Base-by-base conservation (phyloP, 352 stramenopile species). In the Globisporangium emineosum region DNA sequence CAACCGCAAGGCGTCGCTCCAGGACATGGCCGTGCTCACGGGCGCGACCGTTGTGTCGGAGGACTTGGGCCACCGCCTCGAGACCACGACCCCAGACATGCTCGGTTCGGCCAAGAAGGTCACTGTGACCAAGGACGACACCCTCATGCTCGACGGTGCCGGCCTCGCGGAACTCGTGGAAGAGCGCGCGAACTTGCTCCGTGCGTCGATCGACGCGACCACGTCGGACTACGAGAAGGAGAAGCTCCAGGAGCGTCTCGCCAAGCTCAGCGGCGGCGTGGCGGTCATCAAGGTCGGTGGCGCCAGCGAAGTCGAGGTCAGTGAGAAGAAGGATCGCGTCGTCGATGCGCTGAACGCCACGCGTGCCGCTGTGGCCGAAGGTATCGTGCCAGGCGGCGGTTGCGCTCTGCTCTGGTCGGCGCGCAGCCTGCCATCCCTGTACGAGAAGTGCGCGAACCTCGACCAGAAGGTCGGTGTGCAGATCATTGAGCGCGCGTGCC, bases 281-380 rank as follows among this genome's bases (percentile, higher is more conserved):
- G 98, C 98, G 32, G 97, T 99, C 27, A 99, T 99, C 79, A 99
- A 99, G 84, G 98, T 99, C 32, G 98, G 98, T 60, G 98, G 97
- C 53, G 96, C 96, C 59, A 98, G 86, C 58, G 98, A 99, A 78
- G 96, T 99, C 47, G 98, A 99, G 79, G 97, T 99, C 17, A 83
- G 91, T 27, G 98, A 99, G 81, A 99, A 99, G 96, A 99, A 99
- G 89, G 98, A 99, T 81, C 95, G 98, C 69, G 96, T 99, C 57
- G 94, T 99, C 45, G 98, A 99, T 83, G 98, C 98, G n/a, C 86
- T 99, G 29, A 99, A 99, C 78, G 98, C 98, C 57, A 99, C 98
- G 47, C 95, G 97, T 65, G 98, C 98, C 5, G 98, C 98, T 66
- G 97, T 99, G 5, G 97, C 98, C 21, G 96, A 99, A 76, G 98